Conservation (phyloP, 164 flowering plant genomes). For the Magnolia officinalis region DNA sequence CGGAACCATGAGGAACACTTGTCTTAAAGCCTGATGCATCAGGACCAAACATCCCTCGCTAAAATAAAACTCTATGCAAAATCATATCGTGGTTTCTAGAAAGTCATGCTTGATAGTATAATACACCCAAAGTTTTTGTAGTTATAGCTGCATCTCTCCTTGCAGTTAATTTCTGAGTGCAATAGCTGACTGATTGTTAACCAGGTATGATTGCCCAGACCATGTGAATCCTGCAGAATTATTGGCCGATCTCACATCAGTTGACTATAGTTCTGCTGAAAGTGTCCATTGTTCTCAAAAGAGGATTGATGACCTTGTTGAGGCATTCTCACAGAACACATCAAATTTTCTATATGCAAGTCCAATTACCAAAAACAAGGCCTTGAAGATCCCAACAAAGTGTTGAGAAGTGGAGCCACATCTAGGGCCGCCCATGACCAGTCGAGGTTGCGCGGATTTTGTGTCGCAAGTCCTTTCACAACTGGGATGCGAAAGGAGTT, state of each 20-base stretch:
- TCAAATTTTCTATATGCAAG: conserved; percentile 55
- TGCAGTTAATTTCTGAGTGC: neutral
- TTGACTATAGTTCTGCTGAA: conserved; percentile 85
- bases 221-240: conserved; percentile 97
- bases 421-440: too few relatives aligned
- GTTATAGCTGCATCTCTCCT: neutral
- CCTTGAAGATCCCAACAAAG: conserved; percentile 16
- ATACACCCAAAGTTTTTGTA: neutral
- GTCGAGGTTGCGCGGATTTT: too few relatives aligned
- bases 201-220: conserved; percentile 78
- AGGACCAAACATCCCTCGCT: neutral
- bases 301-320: conserved; percentile 82
- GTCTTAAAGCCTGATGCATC: neutral
- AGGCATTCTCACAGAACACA: conserved; percentile 54
- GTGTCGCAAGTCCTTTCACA: too few relatives aligned
- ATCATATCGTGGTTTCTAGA: neutral
- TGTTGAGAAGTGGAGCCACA: too few relatives aligned
- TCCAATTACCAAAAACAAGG: conserved; percentile 36
- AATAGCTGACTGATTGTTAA: conserved; percentile 13
- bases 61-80: too few relatives aligned
- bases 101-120: neutral
- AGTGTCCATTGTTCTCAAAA: conserved; percentile 73
- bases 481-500: too few relatives aligned
- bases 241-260: conserved; percentile 94
- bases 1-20: neutral